Evolutionary conservation across 1,284 basidiomycete genomes (phyloP), one percentile per base, ranked within the genome.

Genomic region (Ceratobasidium sp.): DNA sequence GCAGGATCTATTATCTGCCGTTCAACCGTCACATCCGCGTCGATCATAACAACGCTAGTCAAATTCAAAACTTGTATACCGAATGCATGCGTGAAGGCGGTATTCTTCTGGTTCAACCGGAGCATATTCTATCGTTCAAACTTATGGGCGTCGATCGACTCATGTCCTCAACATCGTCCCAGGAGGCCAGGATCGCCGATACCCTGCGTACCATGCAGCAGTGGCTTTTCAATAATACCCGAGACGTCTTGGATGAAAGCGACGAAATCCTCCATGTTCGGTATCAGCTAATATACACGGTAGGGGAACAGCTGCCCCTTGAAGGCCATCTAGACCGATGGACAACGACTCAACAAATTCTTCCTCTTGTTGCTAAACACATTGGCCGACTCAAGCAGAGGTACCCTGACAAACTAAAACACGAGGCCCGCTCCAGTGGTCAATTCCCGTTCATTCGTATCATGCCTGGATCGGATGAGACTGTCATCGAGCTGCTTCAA

Each of bases 191-290:
- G 70, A 77, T 9, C 68, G 78, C 60, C 53, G 63, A 64, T 72
- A n/a, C n/a, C 0, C 46, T 84, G 15, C 79, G 84, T 10, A 55
- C 78, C 0, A 80, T 82, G 0, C 85, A 87, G 53, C 77, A 68
- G 20, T 89, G 87, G 88, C 80, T 90, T 0, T 73, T 83, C 46
- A 70, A 75, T 0, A 70, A 80, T 58, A 82, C 85, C 9, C 84
- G 88, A 23, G 89, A 90, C 69, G 83, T 90, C 42, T 80, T 90
- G 3, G 89, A 90, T 64, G 89, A 90, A 80, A 89, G 89, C 80
- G 89, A 90, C 72, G 89, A 90, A 75, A 84, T 90, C 28, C 84
- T 90, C 5, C 86, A 87, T 67, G 86, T 87, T 53, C 85, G 85
- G 0, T 90, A 88, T 71, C 89, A 90, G 63, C 82, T 90, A 4